Conservation (phyloP, 208 protist genomes). For the Acanthamoeba divionensis region DNA sequence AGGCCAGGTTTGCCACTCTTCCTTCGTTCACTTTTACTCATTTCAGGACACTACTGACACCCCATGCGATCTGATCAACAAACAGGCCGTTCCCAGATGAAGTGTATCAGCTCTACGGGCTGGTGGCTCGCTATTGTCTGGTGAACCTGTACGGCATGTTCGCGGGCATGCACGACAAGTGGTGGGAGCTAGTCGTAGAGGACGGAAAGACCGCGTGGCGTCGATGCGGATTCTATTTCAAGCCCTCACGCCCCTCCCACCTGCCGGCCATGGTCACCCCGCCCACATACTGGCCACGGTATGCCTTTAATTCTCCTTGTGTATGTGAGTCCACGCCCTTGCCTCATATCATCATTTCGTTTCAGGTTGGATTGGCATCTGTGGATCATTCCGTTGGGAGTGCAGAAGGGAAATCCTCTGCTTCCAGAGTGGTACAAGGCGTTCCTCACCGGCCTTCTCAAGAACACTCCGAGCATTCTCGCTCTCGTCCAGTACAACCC, state of each 20-base stretch:
- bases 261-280: neutral
- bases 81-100: neutral
- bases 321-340: neutral
- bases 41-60: neutral
- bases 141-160: slow-evolving; percentile 44
- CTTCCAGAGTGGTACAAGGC: slow-evolving; percentile 29
- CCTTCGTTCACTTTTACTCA: neutral
- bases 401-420: neutral
- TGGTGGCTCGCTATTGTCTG: slow-evolving; percentile 38
- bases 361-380: slow-evolving; percentile 9
- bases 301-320: neutral
- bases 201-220: neutral
- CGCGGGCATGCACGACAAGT: slow-evolving; percentile 20
- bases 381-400: slow-evolving; percentile 13
- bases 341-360: neutral
- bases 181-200: slow-evolving; percentile 16
- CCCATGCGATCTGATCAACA: neutral
- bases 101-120: neutral
- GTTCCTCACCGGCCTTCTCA: neutral
- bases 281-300: slow-evolving; percentile 23
- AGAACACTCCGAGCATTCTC: neutral
- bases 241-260: neutral
- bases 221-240: slow-evolving; percentile 40
- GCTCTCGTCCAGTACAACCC: neutral
- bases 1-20: neutral